Evolutionary conservation across 306 rosid species (phyloP).

Genomic region (Carpinus fangiana): DNA sequence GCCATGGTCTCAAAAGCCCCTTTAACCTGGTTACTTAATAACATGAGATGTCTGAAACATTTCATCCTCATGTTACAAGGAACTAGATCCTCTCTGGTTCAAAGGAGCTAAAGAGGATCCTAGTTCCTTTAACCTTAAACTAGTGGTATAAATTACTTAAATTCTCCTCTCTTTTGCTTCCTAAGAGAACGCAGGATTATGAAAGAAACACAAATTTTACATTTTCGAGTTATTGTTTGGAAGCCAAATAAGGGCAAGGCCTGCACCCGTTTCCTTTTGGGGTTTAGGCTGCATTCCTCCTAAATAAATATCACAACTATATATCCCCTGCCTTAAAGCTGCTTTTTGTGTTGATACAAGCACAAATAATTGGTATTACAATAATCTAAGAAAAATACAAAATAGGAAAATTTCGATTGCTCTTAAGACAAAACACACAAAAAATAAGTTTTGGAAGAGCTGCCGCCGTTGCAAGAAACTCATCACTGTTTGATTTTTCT

Average conservation of each 20-base stretch:
- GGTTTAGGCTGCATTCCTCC: background rate
- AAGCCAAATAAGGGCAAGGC: no score
- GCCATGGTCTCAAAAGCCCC: no score
- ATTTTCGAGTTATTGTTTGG: background rate
- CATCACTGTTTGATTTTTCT: constrained; percentile 54
- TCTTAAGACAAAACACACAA: background rate
- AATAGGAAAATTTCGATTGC: constrained; percentile 2
- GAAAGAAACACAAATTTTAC: background rate
- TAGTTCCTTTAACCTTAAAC: no score
- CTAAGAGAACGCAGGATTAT: background rate
- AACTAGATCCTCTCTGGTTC: no score
- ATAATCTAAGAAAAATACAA: background rate
- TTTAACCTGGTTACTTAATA: no score
- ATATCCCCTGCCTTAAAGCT: background rate
- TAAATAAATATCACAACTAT: background rate
- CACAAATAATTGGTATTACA: background rate
- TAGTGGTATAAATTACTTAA: background rate
- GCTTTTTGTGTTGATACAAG: background rate
- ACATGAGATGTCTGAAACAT: no score
- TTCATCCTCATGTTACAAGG: no score
- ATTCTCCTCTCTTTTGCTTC: background rate
- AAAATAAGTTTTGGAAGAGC: constrained; percentile 4
- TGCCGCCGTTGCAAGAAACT: constrained; percentile 3
- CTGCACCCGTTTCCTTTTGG: background rate
- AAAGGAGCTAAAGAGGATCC: no score